Base-by-base conservation (phyloP, 1,284 basidiomycete species). In the Apiotrichum siamense region DNA sequence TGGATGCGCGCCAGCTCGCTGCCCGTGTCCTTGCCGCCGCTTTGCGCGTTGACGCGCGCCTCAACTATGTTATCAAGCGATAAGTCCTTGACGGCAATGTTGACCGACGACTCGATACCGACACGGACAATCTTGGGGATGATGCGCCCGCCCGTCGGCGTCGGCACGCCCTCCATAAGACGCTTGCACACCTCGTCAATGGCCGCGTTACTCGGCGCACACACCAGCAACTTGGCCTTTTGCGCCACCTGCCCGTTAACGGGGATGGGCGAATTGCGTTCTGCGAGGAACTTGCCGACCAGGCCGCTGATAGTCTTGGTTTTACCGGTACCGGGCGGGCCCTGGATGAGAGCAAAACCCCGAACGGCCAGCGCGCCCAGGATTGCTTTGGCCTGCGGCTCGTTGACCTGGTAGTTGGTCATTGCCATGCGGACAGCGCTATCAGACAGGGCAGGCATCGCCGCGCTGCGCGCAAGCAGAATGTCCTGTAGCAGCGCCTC, bases 291-390 rank as follows among this genome's bases (percentile, higher is more conserved):
- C 7, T 85, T 82, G 35, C 89, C 85, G 3, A 97, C 86, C n/a
- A 98, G 78, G 18, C 89, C 91, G 63, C 91, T 89, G 59, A 99
- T 98, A 0, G 96, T 99, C 44, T 91, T 97, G 11, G 96, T 98
- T 76, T 99, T 99, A 36, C 96, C 96, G 0, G 96, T 99, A 59
- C 96, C 96, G 1, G 96, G 96, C 25, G 96, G 96, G 43, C 94
- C 96, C 79, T 98, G 96, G 51, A 99, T 94, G 31, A 99, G 77
- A 0, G 84, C 82, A 66, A 99, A 97, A 1, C 93, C 96, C 21
- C 83, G 75, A 0, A 81, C 81, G 36, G 75, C 73, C 60, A 96
- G 77, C 0, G 91, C 82, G 23, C 83, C 84, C 6, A 90, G 69
- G 43, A 98, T 90, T 3, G 96, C 96, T 35, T 78, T 81, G 4